Conservation (phyloP, 1,284 basidiomycete genomes). For the Crepidotus sp. region DNA sequence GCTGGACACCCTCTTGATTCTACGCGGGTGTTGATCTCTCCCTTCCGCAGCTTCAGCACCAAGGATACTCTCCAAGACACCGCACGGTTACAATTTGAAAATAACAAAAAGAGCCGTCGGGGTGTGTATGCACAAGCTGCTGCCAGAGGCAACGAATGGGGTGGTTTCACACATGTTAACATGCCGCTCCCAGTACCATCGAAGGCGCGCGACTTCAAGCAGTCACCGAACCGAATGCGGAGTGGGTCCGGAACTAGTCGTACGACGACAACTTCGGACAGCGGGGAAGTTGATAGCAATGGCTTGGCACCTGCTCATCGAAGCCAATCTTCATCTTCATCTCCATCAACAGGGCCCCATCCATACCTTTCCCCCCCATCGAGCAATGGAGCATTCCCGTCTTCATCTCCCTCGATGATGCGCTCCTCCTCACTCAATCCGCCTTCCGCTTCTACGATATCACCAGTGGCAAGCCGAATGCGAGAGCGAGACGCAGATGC, state of each 20-base stretch:
- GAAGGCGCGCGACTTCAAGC: constrained; percentile 30
- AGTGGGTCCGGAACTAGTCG: constrained; percentile 75
- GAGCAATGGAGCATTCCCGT: constrained; percentile 38
- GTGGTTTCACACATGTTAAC: constrained; percentile 24
- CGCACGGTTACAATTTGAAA: constrained; percentile 64
- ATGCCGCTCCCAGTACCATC: constrained; percentile 33
- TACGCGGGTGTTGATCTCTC: constrained; percentile 7
- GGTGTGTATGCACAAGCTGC: constrained; percentile 62
- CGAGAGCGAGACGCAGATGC: constrained; percentile 74
- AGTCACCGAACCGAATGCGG: constrained; percentile 45
- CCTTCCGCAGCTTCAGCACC: constrained; percentile 45
- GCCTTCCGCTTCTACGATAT: constrained; percentile 42
- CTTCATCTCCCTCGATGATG: constrained; percentile 30
- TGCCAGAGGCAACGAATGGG: constrained; percentile 52
- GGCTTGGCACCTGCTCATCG: constrained; percentile 29
- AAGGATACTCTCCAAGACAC: constrained; percentile 70
- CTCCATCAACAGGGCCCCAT: constrained; percentile 49
- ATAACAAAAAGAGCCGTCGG: constrained; percentile 65
- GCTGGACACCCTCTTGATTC: constrained; percentile 5
- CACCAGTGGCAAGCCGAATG: constrained; percentile 69
- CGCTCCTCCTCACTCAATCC: constrained; percentile 31
- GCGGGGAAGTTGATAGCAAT: constrained; percentile 49
- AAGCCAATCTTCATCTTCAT: constrained; percentile 40
- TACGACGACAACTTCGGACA: constrained; percentile 66
- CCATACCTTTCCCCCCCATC: constrained; percentile 38